These are phyloP conservation scores for Tuber magnatum DNA, from an alignment of 495 filamentous ascomycete genomes.

Conservation along the genomic window DNA sequence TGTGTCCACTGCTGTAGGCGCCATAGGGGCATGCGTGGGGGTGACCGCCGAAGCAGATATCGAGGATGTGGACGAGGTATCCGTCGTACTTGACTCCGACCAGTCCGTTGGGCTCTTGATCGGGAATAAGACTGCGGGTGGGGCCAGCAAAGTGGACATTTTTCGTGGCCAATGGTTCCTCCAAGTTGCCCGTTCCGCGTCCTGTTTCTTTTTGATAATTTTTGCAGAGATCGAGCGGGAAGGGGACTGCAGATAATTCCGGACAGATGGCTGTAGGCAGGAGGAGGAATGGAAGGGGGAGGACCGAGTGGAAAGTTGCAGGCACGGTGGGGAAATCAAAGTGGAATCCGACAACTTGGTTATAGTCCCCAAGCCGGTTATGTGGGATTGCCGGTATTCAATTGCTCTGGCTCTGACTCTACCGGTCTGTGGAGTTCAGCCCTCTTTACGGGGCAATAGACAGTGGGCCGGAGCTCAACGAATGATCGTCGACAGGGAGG, in stretches of 20 bases:
- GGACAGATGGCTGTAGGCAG: neutral
- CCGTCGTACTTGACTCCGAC: neutral
- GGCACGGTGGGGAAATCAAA: neutral
- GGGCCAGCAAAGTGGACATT: neutral
- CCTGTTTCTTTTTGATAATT: neutral
- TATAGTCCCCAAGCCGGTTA: neutral
- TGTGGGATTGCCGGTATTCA: neutral
- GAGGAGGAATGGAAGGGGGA: neutral
- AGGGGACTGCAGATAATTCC: neutral
- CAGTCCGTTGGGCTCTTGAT: neutral
- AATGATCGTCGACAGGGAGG: constrained; percentile 31
- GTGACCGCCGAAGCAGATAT: neutral
- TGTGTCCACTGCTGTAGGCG: neutral
- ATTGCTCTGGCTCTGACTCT: neutral
- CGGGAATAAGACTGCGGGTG: neutral
- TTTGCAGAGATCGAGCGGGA: neutral
- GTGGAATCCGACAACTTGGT: neutral
- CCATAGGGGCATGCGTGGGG: neutral
- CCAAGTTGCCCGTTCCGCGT: neutral
- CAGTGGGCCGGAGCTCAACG: neutral
- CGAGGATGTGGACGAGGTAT: neutral
- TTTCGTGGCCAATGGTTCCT: neutral
- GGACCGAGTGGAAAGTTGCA: neutral
- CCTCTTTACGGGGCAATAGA: neutral
- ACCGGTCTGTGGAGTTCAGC: neutral